phyloP scores from a whole-genome alignment of 768 basidiomycete genomes.

The Calocera cornea region DNA sequence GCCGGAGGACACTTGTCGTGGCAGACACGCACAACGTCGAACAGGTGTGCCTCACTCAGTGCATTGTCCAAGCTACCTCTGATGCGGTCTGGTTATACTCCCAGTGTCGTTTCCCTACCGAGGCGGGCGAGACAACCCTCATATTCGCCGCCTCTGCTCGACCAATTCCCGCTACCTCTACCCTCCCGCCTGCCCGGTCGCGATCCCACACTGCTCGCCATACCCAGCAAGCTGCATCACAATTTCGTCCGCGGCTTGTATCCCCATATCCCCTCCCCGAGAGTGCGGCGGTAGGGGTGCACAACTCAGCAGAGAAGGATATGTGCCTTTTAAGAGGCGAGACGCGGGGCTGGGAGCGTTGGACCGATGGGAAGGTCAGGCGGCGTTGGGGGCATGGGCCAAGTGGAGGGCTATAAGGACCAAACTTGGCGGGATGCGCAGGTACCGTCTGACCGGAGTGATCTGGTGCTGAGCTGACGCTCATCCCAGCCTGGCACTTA shows the following conservation, averaged over 20 bases:
- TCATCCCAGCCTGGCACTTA: constrained; percentile 54
- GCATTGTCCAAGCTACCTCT: background rate
- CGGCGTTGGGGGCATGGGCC: constrained; percentile 41
- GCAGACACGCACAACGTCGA: constrained; percentile 54
- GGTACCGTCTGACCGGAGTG: constrained; percentile 21
- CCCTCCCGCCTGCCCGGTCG: constrained; percentile 45
- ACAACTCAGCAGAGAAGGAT: constrained; percentile 36
- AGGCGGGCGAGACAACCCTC: constrained; percentile 29
- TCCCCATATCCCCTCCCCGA: constrained; percentile 46
- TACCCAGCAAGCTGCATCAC: constrained; percentile 15
- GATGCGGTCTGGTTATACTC: constrained; percentile 20
- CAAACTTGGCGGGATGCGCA: constrained; percentile 43
- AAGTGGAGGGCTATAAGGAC: constrained; percentile 45
- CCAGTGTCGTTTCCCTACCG: constrained; percentile 24
- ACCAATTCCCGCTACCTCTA: constrained; percentile 32
- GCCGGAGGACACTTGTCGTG: constrained; percentile 26
- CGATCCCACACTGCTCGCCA: constrained; percentile 39
- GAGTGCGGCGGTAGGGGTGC: constrained; percentile 36
- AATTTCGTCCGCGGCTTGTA: constrained; percentile 40
- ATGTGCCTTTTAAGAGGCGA: constrained; percentile 18
- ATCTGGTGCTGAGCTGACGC: no score
- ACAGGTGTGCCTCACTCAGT: constrained; percentile 30
- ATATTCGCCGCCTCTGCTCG: constrained; percentile 21
- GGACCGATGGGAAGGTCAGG: constrained; percentile 39
- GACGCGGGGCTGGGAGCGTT: constrained; percentile 35